Conservation (phyloP, 441 rosid species). For the Pelargonium fulgidum region DNA sequence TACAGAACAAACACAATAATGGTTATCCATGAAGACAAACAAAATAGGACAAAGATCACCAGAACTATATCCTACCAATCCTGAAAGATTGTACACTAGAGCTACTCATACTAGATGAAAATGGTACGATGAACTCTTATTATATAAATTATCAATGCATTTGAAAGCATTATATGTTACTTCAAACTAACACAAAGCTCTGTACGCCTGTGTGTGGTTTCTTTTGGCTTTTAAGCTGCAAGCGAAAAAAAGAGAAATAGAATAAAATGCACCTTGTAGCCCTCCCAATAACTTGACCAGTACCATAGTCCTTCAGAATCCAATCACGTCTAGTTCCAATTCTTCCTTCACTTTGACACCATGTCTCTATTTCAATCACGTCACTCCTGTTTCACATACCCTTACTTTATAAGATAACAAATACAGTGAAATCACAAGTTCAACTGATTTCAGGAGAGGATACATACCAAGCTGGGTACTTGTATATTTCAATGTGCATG, state of each 20-base stretch:
- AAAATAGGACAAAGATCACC: neutral
- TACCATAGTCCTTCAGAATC: slow-evolving; percentile 68
- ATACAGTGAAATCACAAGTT: neutral
- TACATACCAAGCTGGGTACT: slow-evolving; percentile 79
- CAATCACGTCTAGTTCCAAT: slow-evolving; percentile 94
- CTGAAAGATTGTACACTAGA: neutral
- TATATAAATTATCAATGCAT: neutral
- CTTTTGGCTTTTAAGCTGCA: neutral
- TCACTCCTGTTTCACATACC: slow-evolving; percentile 59
- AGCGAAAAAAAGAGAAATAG: neutral
- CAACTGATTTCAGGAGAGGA: neutral
- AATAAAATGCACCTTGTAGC: slow-evolving; percentile 61
- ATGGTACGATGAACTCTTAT: neutral
- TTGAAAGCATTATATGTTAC: neutral
- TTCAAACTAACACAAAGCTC: neutral
- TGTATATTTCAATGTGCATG: slow-evolving; percentile 91
- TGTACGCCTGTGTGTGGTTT: neutral
- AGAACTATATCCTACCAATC: slow-evolving; percentile 3
- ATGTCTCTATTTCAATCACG: slow-evolving; percentile 89
- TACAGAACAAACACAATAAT: no score
- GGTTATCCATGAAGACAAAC: no score
- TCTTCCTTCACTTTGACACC: slow-evolving; percentile 94
- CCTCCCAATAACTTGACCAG: slow-evolving; percentile 82
- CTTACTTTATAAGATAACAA: neutral
- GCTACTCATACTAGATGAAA: neutral